Percentiles rank a stretch among this genome's conserved stretches.
Conservation (phyloP, 495 filamentous ascomycete species). For the Melanomma pulvis-pyrius region DNA sequence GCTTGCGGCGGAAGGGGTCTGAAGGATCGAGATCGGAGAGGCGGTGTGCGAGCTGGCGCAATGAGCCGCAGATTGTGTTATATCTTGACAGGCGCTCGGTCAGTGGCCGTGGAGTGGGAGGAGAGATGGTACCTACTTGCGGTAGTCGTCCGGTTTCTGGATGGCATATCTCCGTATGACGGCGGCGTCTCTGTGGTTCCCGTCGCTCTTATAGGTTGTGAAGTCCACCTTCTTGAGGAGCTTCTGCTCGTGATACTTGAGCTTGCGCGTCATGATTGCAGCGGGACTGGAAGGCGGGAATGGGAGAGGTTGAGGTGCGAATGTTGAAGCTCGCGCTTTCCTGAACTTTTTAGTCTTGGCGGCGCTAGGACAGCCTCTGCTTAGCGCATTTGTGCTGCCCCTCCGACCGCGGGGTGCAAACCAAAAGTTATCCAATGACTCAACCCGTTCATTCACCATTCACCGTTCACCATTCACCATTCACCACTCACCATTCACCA, state of each 20-base stretch:
- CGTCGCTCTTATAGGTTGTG: conserved; percentile 87
- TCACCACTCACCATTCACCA: not conserved
- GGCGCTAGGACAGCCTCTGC: not conserved
- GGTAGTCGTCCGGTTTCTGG: conserved; percentile 75
- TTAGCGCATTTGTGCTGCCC: conserved; percentile 2
- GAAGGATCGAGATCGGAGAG: conserved; percentile 75
- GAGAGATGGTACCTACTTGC: conserved; percentile 49
- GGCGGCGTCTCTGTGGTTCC: conserved; percentile 76
- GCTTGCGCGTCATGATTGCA: conserved; percentile 77
- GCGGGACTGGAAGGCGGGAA: not conserved
- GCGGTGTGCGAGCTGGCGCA: conserved; percentile 85
- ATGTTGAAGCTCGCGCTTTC: not conserved
- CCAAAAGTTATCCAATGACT: conserved; percentile 17
- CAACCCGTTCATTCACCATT: not conserved
- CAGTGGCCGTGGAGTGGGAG: not conserved
- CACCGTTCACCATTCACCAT: no score
- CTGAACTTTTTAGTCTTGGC: conserved; percentile 9
- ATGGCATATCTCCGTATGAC: conserved; percentile 86
- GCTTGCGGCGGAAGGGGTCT: conserved; percentile 73
- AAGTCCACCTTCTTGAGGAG: conserved; percentile 94
- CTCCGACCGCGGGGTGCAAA: conserved; percentile 18
- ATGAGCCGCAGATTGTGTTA: conserved; percentile 80
- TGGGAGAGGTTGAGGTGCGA: not conserved
- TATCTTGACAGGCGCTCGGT: conserved; percentile 56
- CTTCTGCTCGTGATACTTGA: conserved; percentile 90